Base-by-base conservation (phyloP, 2,329 filamentous ascomycete genomes). In the Sarocladium kiliense region DNA sequence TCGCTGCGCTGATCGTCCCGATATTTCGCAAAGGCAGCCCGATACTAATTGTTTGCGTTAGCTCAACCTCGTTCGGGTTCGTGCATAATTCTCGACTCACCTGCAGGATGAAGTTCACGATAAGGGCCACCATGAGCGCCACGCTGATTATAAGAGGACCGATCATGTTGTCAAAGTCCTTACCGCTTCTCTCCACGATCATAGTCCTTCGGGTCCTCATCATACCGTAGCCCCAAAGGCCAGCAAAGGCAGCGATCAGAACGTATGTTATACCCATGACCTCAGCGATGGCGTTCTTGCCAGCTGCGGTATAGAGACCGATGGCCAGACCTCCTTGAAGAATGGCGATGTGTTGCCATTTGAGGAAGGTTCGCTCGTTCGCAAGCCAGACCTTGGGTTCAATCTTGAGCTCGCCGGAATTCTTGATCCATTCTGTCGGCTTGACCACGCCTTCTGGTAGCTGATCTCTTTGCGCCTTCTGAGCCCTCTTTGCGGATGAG, bases 331-430 rank as follows among this genome's bases (percentile, higher is more conserved):
- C 86, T 36, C 91, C 92, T 23, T 99, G 84, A 14, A 99, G 79
- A 50, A 99, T 84, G 58, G 85, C 87, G 65, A 99, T 91, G 70
- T 97, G 92, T 76, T 97, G 90, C 94, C 94, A 99, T 72, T 97
- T 97, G 71, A 99, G 87, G 68, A 97, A 99, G 0, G 94, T 99
- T 58, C 94, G 87, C 74, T 99, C 93, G 71, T 99, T 99, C 55
- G 94, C 94, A 56, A 99, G 86, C 93, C 94, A 99, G 27, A 99
- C 93, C 73, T 99, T 99, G 58, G 91, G 91, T 74, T 99, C 94
- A 56, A 99, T 91, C 67, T 91, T 88, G 60, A 97, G 81, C 34
- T 91, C 89, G 2, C 94, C 93, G 32, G 88, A 82, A 71, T 99
- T 95, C 76, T 99, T 99, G 77, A 99, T 89, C 86, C 93, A 95